These are phyloP conservation scores for Rhododendron kiyosumense DNA, from an alignment of 148 eudicot species.

Conservation along the genomic window DNA sequence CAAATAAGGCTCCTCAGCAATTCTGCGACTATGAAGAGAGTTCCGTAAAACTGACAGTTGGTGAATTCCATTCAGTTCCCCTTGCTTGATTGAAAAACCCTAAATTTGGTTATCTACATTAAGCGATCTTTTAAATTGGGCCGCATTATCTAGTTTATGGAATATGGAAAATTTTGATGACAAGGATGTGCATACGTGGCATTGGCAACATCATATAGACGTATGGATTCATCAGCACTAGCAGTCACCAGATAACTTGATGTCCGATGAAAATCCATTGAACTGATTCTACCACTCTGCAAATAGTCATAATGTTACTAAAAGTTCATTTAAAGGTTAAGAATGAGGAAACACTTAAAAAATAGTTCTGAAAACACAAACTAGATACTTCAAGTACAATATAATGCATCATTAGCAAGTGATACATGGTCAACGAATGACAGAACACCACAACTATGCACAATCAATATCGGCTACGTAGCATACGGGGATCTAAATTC, in stretches of 20 bases:
- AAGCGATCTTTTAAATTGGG: background rate
- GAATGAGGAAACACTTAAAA: background rate
- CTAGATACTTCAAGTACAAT: background rate
- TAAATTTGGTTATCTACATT: background rate
- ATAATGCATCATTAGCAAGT: background rate
- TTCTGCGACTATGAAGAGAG: background rate
- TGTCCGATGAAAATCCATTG: constrained; percentile 91
- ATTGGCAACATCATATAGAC: constrained; percentile 85
- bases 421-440: background rate
- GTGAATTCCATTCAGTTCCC: background rate
- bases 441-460: background rate
- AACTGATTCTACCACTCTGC: constrained; percentile 97
- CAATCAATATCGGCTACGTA: background rate
- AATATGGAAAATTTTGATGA: background rate
- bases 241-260: constrained; percentile 92
- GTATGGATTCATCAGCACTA: constrained; percentile 96
- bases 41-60: background rate
- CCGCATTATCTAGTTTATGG: background rate
- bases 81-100: background rate
- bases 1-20: constrained; percentile 10
- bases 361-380: background rate
- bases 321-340: background rate
- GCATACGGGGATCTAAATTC: background rate
- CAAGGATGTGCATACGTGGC: constrained; percentile 63
- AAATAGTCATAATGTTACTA: background rate